Evolutionary conservation across 2,329 filamentous ascomycete genomes (phyloP), one percentile per base, ranked within the genome.

Genomic region (Botrytis squamosa): DNA sequence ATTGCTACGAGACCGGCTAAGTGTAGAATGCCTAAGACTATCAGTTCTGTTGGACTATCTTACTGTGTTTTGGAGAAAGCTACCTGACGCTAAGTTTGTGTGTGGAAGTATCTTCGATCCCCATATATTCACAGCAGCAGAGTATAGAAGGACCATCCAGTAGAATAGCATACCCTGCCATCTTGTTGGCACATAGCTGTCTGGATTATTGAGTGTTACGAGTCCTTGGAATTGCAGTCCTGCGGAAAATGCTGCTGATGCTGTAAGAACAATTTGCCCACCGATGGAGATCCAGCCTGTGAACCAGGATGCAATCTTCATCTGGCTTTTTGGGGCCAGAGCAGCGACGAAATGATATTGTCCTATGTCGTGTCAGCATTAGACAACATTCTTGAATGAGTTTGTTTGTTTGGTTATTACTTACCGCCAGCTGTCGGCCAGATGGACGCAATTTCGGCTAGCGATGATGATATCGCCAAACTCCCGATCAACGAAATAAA

Each of bases 281-380:
- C 84, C 85, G 38, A 86, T 81, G 1, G 83, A 84, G 49, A 86
- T 84, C 83, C 84, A 85, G 75, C 83, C 83, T 1, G 82, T 84
- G 66, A 83, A 81, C 82, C 83, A 85, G 2, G 83, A 82, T 3
- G 83, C 81, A 5, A 81, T 77, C 7, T 81, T 79, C 71, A 80
- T 81, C 20, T 81, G 81, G 0, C 79, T 80, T 5, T 75, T 66
- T 0, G 87, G 85, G 3, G 85, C 85, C 72, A 89, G 84, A 76
- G 87, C 85, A 1, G 85, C 87, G 0, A 89, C 86, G 87, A 88
- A 89, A 78, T 89, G 87, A 75, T 90, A 90, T 80, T 90, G 87
- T 14, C 88, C 63, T 72, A 16, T 2, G 18, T 38, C 18, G 44
- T 22, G 29, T 46, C 42, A 22, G 42, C 33, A 22, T 46, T n/a